Conservation (phyloP, 2,329 filamentous ascomycete species). For the Microcera coccophila region DNA sequence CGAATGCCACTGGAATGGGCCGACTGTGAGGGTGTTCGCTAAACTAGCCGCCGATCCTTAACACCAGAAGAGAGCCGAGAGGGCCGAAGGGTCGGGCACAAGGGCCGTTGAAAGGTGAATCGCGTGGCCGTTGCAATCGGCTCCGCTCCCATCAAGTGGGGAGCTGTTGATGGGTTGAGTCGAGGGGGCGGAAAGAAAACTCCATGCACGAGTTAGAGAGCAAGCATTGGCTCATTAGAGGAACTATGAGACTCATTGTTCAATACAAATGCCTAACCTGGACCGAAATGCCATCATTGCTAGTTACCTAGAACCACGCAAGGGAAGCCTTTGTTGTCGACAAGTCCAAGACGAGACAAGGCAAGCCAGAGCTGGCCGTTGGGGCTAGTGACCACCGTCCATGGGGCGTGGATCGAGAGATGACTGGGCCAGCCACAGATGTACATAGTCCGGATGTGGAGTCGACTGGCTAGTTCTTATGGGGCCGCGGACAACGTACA, state of each 20-base stretch:
- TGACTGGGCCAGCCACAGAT: constrained; percentile 10
- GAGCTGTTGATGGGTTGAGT: not conserved
- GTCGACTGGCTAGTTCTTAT: constrained; percentile 3
- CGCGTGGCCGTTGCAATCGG: not conserved
- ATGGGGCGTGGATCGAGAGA: constrained; percentile 7
- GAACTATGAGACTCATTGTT: constrained; percentile 6
- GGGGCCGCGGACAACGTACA: constrained; percentile 4
- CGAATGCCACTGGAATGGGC: constrained; percentile 20
- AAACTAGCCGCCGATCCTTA: constrained; percentile 27
- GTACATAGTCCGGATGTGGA: constrained; percentile 5
- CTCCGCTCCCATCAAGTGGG: not conserved
- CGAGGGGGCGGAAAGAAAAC: not conserved
- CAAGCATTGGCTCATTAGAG: not conserved
- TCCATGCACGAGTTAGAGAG: not conserved
- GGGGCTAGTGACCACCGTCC: constrained; percentile 1
- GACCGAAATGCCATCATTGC: too few species aligned
- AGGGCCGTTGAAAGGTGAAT: not conserved
- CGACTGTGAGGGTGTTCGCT: constrained; percentile 23
- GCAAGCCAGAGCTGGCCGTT: constrained; percentile 5
- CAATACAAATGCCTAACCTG: too few species aligned
- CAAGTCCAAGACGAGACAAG: constrained; percentile 1
- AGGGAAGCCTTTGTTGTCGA: constrained; percentile 4
- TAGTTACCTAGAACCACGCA: too few species aligned
- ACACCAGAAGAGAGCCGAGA: constrained; percentile 4
- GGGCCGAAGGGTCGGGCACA: constrained; percentile 8